Evolutionary conservation across 164 flowering plant species (phyloP), one percentile per base, ranked within the genome.

Genomic region (Taxillus chinensis): DNA sequence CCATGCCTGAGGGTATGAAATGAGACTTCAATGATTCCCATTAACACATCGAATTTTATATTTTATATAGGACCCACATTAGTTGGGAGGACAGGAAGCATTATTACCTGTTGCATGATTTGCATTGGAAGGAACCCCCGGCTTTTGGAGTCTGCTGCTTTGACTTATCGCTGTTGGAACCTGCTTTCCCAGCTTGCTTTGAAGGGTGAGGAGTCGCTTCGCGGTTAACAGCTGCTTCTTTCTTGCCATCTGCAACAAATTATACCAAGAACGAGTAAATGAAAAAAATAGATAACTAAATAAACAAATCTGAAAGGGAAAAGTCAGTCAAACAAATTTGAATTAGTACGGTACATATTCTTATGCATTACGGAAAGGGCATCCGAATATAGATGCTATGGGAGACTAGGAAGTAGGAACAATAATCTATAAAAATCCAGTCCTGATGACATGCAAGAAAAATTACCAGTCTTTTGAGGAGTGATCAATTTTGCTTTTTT

Each of bases 401-500:
- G 0, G 27, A 27, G 27, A 2, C 27, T 41, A 0, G n/a, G 10
- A 61, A 61, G 39, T 7, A 41, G 17, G 11, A 17, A 16, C 41
- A 15, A 15, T n/a, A 27, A n/a, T 16, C 7, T n/a, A 51, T 13
- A 42, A 63, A 63, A 50, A 40, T 16, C 15, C 8, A 8, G 4
- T 42, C 2, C 11, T n/a, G 5, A 57, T 12, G 45, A 9, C 12
- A 49, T 9, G n/a, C 53, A 38, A 41, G 46, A 6, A 42, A 48
- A 66, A n/a, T 65, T 54, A 87, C 95, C 95, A 72, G 84, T 66
- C 74, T 86, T 87, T 57, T 75, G 75, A 41, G 91, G 86, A n/a
- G 92, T 82, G 5, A 59, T 76, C 27, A 87, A 55, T 67, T 86
- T 84, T 12, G 81, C 84, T 78, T 87, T 90, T 74, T 87, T 90